phyloP scores from a whole-genome alignment of 768 basidiomycete species.

The Leucosporidium scottii region DNA sequence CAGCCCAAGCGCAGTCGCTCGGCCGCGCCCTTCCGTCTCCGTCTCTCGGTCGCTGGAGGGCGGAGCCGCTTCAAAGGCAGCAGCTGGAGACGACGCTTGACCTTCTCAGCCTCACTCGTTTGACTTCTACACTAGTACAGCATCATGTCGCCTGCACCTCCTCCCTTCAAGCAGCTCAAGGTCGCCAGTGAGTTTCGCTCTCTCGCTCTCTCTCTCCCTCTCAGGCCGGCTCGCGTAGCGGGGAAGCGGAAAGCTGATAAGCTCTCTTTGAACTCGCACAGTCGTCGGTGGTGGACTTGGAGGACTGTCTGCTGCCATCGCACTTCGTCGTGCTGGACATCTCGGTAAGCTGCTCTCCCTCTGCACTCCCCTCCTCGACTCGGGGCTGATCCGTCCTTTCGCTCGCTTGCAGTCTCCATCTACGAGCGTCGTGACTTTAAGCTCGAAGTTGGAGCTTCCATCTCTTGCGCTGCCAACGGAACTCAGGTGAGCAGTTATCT shows the following conservation, averaged over 20 bases:
- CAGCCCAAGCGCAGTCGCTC: no score
- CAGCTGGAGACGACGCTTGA: neutral
- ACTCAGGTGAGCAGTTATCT: neutral
- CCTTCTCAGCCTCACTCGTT: neutral
- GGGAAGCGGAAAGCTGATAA: no score
- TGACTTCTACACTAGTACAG: neutral
- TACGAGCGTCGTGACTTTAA: constrained; percentile 29
- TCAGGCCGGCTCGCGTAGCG: no score
- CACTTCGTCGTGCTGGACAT: constrained; percentile 30
- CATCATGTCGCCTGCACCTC: neutral
- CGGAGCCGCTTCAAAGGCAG: no score
- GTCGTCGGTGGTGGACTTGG: constrained; percentile 35
- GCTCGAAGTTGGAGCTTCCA: constrained; percentile 30
- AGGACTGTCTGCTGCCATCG: constrained; percentile 31
- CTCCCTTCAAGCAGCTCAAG: constrained; percentile 18
- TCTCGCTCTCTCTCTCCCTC: no score
- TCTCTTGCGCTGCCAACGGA: constrained; percentile 26
- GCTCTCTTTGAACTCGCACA: neutral
- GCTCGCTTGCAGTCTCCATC: constrained; percentile 7
- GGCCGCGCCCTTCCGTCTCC: no score
- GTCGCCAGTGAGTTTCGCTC: constrained; percentile 17
- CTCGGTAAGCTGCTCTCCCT: neutral
- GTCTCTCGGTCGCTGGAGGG: no score
- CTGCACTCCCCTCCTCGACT: no score
- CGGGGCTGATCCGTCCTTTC: neutral